Evolutionary conservation across 116 monocot genomes (phyloP).

Genomic region (Trichopus zeylanicus): DNA sequence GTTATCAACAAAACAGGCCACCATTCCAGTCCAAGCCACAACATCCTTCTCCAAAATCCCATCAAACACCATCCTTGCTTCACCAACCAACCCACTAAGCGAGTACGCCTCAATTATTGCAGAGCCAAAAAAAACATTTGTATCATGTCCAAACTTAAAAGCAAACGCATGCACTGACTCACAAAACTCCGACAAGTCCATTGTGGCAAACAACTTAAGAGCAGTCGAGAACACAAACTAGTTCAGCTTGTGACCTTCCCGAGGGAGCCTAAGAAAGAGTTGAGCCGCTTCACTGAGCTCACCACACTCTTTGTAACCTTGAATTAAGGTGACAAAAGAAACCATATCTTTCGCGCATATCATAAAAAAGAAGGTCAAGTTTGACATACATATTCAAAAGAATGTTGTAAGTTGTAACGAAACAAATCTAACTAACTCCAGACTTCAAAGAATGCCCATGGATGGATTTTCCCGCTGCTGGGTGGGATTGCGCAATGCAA

Average conservation of each 20-base stretch:
- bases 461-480: slow-evolving; percentile 29
- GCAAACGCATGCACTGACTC: slow-evolving; percentile 36
- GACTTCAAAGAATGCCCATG: slow-evolving; percentile 51
- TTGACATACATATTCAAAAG: slow-evolving; percentile 60
- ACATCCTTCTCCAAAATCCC: slow-evolving; percentile 41
- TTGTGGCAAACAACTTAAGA: slow-evolving; percentile 41
- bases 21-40: slow-evolving; percentile 71
- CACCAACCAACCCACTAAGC: slow-evolving; percentile 29
- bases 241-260: slow-evolving; percentile 61
- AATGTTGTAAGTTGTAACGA: slow-evolving; percentile 53
- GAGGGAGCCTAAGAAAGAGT: slow-evolving; percentile 41
- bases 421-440: slow-evolving; percentile 55
- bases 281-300: slow-evolving; percentile 16
- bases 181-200: slow-evolving; percentile 40
- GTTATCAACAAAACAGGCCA: slow-evolving; percentile 74
- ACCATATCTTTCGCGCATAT: slow-evolving; percentile 54
- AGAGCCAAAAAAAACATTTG: slow-evolving; percentile 50
- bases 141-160: slow-evolving; percentile 49
- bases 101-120: slow-evolving; percentile 63
- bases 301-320: slow-evolving; percentile 27
- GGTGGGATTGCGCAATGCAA: slow-evolving; percentile 26
- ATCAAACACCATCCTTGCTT: slow-evolving; percentile 61
- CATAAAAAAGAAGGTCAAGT: slow-evolving; percentile 16
- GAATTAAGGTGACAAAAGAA: slow-evolving; percentile 71
- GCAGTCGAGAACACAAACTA: slow-evolving; percentile 64